Base-by-base conservation (phyloP, 768 basidiomycete genomes). In the Hygrocybe coccinea region DNA sequence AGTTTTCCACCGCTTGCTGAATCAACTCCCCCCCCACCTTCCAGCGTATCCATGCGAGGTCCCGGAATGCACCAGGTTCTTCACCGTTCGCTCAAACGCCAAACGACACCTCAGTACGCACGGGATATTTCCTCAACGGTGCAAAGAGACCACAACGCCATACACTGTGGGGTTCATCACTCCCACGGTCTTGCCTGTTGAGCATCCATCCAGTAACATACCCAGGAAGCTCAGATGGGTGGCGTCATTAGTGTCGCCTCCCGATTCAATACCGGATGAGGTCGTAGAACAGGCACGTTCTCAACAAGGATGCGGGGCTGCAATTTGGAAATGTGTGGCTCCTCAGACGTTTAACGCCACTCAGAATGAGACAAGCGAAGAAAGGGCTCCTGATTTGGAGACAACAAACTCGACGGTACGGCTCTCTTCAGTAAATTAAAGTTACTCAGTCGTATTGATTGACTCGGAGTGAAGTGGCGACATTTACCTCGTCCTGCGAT, bases 11-110 rank as follows among this genome's bases (percentile, higher is more conserved):
- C 34, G 19, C 25, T 46, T 29, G 29, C 29, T 29, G 29, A 29
- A 22, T 15, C 5, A 44, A 47, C 29, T 6, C 17, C 9, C 14
- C 53, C 37, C 44, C 12, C 48, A 50, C 10, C 56, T 14, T 35
- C 43, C 59, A 81, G 80, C 79, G 8, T 80, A 71, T 54, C 56
- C 69, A 5, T 91, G 89, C 63, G 76, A 71, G 0, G 81, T 84
- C 48, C 72, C 78, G 12, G 75, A 76, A 34, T 91, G 89, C 65
- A 69, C 72, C 29, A 85, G 86, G 64, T 78, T 75, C 3, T 91
- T 91, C 62, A 82, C 86, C 17, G 88, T 91, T 15, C 82, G 86
- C 11, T 91, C 89, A 7, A 91, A 91, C 61, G 87, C 87, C 14
- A 87, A 84, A 67, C 79, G 89, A 34, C 89, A 91, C 63, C 76